A percentile compares a stretch with the other conserved stretches of the same genome.
These are phyloP conservation scores for Thermomucor indicae-seudaticae DNA, from an alignment of 371 early-diverging fungal species.

Conservation along the genomic window DNA sequence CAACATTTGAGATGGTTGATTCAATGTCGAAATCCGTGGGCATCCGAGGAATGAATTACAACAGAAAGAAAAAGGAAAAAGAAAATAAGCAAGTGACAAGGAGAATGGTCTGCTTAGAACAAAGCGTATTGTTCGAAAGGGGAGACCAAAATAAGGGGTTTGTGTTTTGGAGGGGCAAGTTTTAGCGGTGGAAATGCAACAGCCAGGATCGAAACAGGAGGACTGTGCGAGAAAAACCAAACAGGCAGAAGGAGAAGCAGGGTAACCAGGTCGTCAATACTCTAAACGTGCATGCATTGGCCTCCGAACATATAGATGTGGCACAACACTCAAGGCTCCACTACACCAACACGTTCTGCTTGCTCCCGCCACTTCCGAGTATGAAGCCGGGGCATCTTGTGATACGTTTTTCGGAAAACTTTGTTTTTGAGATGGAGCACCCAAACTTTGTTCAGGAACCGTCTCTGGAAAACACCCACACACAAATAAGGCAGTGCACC, in stretches of 20 bases:
- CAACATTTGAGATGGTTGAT: conserved; percentile 5
- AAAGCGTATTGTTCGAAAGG: neutral
- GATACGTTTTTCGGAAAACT: too few species aligned
- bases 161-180: too few species aligned
- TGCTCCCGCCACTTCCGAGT: too few species aligned
- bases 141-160: neutral
- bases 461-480: too few species aligned
- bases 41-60: conserved; percentile 4
- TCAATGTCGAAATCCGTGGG: conserved; percentile 14
- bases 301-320: conserved; percentile 10
- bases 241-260: neutral
- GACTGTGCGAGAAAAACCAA: neutral
- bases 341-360: neutral
- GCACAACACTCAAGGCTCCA: conserved; percentile 5
- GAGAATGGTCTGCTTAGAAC: neutral
- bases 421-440: too few species aligned
- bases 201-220: too few species aligned
- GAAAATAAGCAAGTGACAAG: neutral
- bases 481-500: too few species aligned
- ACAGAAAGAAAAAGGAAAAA: conserved; percentile 2
- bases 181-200: too few species aligned
- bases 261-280: neutral
- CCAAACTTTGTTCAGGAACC: too few species aligned
- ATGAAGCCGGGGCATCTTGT: too few species aligned
- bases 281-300: conserved; percentile 9